phyloP scores from a whole-genome alignment of 805 yeast genomes.

The Torulaspora delbrueckii region DNA sequence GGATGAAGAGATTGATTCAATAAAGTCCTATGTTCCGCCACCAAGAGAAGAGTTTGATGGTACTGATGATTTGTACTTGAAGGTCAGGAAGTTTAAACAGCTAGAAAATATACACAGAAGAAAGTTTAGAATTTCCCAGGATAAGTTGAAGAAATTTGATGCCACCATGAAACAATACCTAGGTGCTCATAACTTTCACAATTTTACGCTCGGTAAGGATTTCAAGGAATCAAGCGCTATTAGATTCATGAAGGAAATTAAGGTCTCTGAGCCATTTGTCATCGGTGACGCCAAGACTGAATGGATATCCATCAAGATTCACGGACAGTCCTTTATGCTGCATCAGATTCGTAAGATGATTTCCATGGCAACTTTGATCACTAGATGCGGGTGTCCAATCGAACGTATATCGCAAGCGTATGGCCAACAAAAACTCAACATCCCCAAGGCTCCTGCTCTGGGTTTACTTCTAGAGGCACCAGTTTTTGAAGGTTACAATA shows the following conservation, averaged over 20 bases:
- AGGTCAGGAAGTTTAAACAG: slow-evolving; percentile 50
- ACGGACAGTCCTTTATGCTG: slow-evolving; percentile 97
- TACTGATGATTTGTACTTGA: slow-evolving; percentile 34
- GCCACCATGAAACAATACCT: slow-evolving; percentile 65
- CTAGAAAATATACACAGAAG: slow-evolving; percentile 67
- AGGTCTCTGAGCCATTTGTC: slow-evolving; percentile 82
- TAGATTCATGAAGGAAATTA: slow-evolving; percentile 73
- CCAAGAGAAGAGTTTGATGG: slow-evolving; percentile 39
- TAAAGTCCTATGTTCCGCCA: slow-evolving; percentile 34
- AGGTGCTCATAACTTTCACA: slow-evolving; percentile 91
- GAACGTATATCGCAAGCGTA: slow-evolving; percentile 75
- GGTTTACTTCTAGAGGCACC: slow-evolving; percentile 90
- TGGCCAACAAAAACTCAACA: slow-evolving; percentile 66
- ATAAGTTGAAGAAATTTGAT: slow-evolving; percentile 59
- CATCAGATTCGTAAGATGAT: slow-evolving; percentile 98
- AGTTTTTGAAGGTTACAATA: slow-evolving; percentile 81
- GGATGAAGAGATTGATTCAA: slow-evolving; percentile 25
- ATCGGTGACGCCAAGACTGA: slow-evolving; percentile 89
- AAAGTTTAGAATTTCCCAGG: slow-evolving; percentile 57
- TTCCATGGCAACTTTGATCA: slow-evolving; percentile 83
- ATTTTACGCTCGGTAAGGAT: slow-evolving; percentile 75
- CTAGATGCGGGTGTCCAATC: slow-evolving; percentile 81
- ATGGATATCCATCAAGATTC: slow-evolving; percentile 93
- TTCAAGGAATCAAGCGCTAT: slow-evolving; percentile 81
- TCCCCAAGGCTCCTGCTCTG: slow-evolving; percentile 96